A percentile compares a stretch with the other conserved stretches of the same genome.
Conservation (phyloP, 106 monocot genomes). For the Dendrobium chrysotoxum region DNA sequence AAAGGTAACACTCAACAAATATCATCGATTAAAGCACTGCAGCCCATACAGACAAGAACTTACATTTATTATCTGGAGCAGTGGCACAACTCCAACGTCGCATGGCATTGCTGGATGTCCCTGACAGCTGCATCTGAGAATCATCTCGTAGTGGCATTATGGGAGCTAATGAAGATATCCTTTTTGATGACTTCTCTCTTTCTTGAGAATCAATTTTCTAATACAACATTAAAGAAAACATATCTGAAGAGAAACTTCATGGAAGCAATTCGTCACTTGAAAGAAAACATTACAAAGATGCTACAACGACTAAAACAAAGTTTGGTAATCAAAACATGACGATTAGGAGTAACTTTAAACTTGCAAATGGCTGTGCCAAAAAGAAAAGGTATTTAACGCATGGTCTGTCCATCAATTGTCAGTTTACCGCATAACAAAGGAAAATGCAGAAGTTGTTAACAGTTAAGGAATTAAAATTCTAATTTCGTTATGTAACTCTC, state of each 20-base stretch:
- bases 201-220: conserved; percentile 81
- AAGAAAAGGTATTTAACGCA: background rate
- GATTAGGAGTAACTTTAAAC: background rate
- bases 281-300: background rate
- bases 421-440: background rate
- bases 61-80: conserved; percentile 59
- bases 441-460: background rate
- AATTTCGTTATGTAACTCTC: too few species aligned
- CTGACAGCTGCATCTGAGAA: conserved; percentile 66
- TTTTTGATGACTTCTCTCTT: conserved; percentile 58
- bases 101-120: conserved; percentile 43
- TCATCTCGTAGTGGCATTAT: conserved; percentile 47
- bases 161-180: conserved; percentile 37
- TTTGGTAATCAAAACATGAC: background rate
- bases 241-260: background rate
- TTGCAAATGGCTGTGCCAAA: background rate
- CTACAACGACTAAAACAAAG: background rate
- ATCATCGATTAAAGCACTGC: background rate
- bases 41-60: conserved; percentile 5
- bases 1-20: background rate
- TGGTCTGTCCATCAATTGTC: background rate
- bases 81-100: conserved; percentile 46
- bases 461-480: too few species aligned
- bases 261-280: background rate
- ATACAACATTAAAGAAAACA: conserved; percentile 7